These are phyloP conservation scores for Puccinia novopanici DNA, from an alignment of 1,284 basidiomycete species.

Conservation along the genomic window DNA sequence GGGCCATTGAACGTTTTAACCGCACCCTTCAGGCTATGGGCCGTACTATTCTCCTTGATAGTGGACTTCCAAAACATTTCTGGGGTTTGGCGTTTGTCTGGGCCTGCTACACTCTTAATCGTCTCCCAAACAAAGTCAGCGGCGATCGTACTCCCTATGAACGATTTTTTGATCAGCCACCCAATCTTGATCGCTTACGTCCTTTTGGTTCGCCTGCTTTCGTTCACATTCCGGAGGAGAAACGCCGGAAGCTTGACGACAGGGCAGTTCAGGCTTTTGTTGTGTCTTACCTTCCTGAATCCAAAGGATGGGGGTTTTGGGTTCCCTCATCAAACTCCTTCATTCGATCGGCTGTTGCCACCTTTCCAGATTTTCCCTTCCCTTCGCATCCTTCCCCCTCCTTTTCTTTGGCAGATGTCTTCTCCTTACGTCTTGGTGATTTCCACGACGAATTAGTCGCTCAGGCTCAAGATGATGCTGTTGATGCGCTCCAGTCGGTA, in stretches of 20 bases:
- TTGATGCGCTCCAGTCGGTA: no score
- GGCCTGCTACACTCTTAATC: constrained; percentile 3
- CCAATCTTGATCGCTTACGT: not conserved
- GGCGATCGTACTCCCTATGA: constrained; percentile 8
- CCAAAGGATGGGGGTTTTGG: constrained; percentile 29
- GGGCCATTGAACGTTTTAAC: not conserved
- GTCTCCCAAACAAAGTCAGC: constrained; percentile 8
- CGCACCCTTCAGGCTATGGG: constrained; percentile 29
- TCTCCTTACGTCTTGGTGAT: not conserved
- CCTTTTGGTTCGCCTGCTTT: not conserved
- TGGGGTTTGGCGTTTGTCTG: not conserved
- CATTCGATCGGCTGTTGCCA: not conserved
- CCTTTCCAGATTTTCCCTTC: not conserved
- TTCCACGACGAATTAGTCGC: not conserved
- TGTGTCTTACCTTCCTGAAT: not conserved
- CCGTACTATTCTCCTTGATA: not conserved
- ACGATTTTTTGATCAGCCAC: not conserved
- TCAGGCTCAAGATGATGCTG: not conserved
- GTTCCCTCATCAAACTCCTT: not conserved
- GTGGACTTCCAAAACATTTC: not conserved
- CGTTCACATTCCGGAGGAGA: constrained; percentile 24
- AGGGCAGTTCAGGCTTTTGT: not conserved
- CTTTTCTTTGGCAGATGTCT: not conserved
- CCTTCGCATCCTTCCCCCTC: no score
- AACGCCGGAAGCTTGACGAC: constrained; percentile 7